Conservation (phyloP, 2,329 filamentous ascomycete species). For the Aspergillus ochraceoroseus region DNA sequence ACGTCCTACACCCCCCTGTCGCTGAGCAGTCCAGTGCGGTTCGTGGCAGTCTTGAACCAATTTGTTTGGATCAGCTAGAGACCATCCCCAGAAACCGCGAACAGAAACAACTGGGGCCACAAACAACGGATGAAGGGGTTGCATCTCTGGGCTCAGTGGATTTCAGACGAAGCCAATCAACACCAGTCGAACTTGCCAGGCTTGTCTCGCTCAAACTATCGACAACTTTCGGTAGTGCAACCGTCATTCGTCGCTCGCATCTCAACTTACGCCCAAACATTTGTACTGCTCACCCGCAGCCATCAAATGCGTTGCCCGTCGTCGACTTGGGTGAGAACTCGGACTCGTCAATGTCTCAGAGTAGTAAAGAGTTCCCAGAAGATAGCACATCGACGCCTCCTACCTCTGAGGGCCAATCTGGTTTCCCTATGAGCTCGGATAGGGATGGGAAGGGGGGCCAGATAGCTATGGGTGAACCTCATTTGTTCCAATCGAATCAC, state of each 20-base stretch:
- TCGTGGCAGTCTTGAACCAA: no score
- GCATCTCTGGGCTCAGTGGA: neutral
- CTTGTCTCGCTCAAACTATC: constrained; percentile 38
- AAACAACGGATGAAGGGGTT: neutral
- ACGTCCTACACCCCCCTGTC: no score
- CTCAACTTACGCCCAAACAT: constrained; percentile 34
- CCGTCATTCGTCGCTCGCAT: constrained; percentile 39
- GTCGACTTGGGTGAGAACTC: constrained; percentile 34
- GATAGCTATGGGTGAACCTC: constrained; percentile 2
- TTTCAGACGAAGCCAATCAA: constrained; percentile 22
- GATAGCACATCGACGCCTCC: constrained; percentile 33
- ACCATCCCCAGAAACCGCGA: no score
- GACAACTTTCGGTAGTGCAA: constrained; percentile 38
- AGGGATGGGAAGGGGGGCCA: constrained; percentile 5
- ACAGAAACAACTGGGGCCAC: neutral
- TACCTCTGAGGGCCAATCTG: constrained; percentile 33
- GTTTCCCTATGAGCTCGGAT: constrained; percentile 14
- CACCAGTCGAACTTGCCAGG: constrained; percentile 30
- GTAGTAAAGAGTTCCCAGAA: constrained; percentile 29
- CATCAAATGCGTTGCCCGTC: constrained; percentile 10
- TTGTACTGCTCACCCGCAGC: constrained; percentile 19
- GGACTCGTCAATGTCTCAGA: constrained; percentile 30
- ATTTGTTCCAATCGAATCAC: constrained; percentile 1
- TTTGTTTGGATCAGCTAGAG: no score
- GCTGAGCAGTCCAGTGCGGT: no score